These are phyloP conservation scores for Paspalum vaginatum DNA, from an alignment of 176 grass and related monocot genomes.

Conservation along the genomic window DNA sequence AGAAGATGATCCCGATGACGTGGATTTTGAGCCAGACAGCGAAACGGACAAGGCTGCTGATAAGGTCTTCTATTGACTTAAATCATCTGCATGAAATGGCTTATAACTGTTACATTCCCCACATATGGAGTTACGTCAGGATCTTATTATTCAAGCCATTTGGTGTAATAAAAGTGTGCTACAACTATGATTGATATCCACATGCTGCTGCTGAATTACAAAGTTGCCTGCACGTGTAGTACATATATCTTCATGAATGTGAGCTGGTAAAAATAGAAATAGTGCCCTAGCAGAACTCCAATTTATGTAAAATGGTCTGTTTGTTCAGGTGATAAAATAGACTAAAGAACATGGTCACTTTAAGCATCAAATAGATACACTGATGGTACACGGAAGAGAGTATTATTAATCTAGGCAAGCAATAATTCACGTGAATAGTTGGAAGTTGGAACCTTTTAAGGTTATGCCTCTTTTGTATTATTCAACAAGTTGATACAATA, in stretches of 20 bases:
- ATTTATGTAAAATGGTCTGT: background rate
- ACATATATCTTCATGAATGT: background rate
- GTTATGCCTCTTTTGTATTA: constrained; percentile 18
- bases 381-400: background rate
- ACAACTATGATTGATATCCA: constrained; percentile 3
- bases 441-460: background rate
- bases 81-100: background rate
- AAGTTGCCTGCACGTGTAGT: background rate
- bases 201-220: background rate
- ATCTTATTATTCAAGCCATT: constrained; percentile 29
- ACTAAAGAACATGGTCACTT: background rate
- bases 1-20: constrained; percentile 98
- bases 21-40: constrained; percentile 97
- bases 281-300: constrained; percentile 26
- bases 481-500: constrained; percentile 23
- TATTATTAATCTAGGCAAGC: background rate
- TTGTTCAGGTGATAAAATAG: constrained; percentile 26
- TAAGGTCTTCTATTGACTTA: constrained; percentile 59
- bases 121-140: constrained; percentile 19
- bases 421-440: background rate
- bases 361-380: constrained; percentile 12
- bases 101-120: constrained; percentile 33
- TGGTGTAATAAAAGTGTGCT: constrained; percentile 21
- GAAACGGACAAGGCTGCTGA: constrained; percentile 75
- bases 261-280: background rate